Base-by-base conservation (phyloP, 495 filamentous ascomycete genomes). In the Terfezia claveryi region DNA sequence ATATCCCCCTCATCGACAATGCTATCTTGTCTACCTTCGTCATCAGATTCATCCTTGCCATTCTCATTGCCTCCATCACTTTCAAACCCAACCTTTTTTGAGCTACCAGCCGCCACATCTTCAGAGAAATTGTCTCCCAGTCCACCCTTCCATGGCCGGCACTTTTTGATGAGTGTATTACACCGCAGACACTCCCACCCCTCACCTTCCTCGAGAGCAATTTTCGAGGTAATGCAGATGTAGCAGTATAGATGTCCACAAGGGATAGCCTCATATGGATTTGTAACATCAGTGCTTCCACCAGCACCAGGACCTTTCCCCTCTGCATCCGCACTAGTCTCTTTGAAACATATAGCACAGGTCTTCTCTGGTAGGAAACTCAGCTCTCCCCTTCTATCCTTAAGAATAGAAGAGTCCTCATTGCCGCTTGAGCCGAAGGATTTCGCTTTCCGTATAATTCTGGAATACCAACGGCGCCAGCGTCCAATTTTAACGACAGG, bases 181-280 rank as follows among this genome's bases (percentile, higher is more conserved):
- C 91, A 99, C 23, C 92, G 76, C 23, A 99, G 71, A 69, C 91
- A 99, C n/a, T 76, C 69, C 89, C 89, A 99, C 4, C 88, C 91
- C 59, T 96, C 88, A 8, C 89, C 91, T 61, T 95, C 91, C 68
- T 96, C 92, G 3, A 80, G 78, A 64, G 94, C 91, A 10, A 99
- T 68, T 56, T 83, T 79, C 41, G 85, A 82, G 4, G 89, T 86
- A n/a, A 96, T 67, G 67, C 91, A 99, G n/a, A 92, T 83, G 61
- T 89, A 98, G 67, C 91, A 98, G 69, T 96, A 96, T 49, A 94
- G 73, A 66, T 87, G 93, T 0, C 86, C 85, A 64, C 91, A 98
- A 2, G 87, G 83, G 17, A 92, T 76, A 0, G 86, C 78, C 64
- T 94, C 87, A 61, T 98, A 98, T 0, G 92, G 87, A 66, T 96